A percentile compares a stretch with the other conserved stretches of the same genome.
These are phyloP conservation scores for Aspergillus amoenus DNA, from an alignment of 2,329 filamentous ascomycete genomes.

Conservation along the genomic window DNA sequence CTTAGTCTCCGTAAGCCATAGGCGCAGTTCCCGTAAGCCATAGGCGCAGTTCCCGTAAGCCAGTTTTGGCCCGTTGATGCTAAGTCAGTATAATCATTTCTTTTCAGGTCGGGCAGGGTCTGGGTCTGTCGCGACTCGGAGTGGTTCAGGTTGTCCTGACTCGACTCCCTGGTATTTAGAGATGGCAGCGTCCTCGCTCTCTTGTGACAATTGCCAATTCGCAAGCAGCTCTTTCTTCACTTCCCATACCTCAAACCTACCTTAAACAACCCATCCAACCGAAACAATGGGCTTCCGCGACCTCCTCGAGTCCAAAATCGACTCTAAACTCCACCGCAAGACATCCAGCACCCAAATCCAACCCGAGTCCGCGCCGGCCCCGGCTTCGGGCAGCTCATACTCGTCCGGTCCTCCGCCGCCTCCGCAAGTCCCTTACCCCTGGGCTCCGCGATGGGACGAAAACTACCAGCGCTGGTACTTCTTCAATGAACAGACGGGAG, in stretches of 20 bases:
- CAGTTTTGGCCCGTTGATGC: not conserved
- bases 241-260: no score
- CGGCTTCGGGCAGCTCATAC: not conserved
- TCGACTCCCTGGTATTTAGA: no score
- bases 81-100: no score
- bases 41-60: not conserved
- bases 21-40: not conserved
- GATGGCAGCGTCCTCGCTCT: no score
- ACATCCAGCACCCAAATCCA: slow-evolving; percentile 3
- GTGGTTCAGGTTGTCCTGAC: no score
- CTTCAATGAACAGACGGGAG: slow-evolving; percentile 48
- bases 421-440: slow-evolving; percentile 37
- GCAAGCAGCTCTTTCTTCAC: no score
- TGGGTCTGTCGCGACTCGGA: no score
- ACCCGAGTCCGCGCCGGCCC: slow-evolving; percentile 2
- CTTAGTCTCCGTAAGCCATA: not conserved
- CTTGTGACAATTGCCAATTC: no score
- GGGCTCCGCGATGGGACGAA: slow-evolving; percentile 47
- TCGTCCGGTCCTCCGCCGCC: slow-evolving; percentile 8
- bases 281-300: slow-evolving; percentile 28
- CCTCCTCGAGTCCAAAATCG: slow-evolving; percentile 27
- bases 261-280: no score
- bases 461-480: slow-evolving; percentile 44
- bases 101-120: no score
- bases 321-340: slow-evolving; percentile 12